These are phyloP conservation scores for Neofusicoccum cordaticola DNA, from an alignment of 2,329 filamentous ascomycete genomes.

Conservation along the genomic window DNA sequence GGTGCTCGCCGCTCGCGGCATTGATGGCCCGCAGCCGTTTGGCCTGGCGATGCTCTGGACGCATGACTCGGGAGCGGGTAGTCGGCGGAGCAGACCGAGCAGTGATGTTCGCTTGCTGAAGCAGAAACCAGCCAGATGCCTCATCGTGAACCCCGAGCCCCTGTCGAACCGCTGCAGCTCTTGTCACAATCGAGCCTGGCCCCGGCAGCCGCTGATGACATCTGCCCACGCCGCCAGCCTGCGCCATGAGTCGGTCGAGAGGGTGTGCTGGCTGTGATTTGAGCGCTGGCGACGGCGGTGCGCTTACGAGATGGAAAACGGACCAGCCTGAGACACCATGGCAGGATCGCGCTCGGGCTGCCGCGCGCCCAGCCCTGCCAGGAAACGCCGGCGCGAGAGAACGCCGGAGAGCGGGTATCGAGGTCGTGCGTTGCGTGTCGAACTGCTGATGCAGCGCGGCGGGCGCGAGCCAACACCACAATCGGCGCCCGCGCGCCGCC, in stretches of 20 bases:
- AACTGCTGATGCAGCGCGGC: not conserved
- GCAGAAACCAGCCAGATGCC: slow-evolving; percentile 2
- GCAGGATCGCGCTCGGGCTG: slow-evolving; percentile 8
- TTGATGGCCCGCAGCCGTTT: slow-evolving; percentile 7
- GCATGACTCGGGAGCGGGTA: slow-evolving; percentile 12
- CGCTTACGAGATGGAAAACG: slow-evolving; percentile 11
- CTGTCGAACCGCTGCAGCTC: slow-evolving; percentile 1
- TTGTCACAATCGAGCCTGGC: slow-evolving; percentile 5
- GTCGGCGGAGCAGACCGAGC: slow-evolving; percentile 6
- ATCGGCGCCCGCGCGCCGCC: not conserved
- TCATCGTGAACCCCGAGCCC: not conserved
- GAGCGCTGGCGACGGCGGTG: not conserved
- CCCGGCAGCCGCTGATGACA: slow-evolving; percentile 3
- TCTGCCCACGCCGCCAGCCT: not conserved
- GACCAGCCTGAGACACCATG: slow-evolving; percentile 5
- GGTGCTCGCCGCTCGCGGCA: slow-evolving; percentile 12
- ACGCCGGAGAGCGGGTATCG: slow-evolving; percentile 8
- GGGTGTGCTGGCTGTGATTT: slow-evolving; percentile 5
- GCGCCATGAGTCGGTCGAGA: slow-evolving; percentile 4
- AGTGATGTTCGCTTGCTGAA: slow-evolving; percentile 3
- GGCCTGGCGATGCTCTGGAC: not conserved
- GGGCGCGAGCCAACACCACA: slow-evolving; percentile 4
- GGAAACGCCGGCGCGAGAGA: not conserved
- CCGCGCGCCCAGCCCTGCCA: not conserved
- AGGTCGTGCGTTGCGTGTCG: not conserved